These are phyloP conservation scores for Gossypium anomalum DNA, from an alignment of 345 rosid genomes.

Conservation along the genomic window DNA sequence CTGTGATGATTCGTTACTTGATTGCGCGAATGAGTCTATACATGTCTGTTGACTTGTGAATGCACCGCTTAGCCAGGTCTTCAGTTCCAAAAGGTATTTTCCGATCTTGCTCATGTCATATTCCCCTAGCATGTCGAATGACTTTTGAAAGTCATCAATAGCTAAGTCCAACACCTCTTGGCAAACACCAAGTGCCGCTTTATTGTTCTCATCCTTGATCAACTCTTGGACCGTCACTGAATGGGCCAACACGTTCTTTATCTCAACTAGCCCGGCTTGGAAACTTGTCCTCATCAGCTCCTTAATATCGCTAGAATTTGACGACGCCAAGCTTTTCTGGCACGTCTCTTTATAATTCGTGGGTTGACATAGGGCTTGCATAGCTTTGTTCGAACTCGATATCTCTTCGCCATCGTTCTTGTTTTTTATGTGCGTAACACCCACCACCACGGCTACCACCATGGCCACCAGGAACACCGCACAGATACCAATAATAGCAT, in stretches of 20 bases:
- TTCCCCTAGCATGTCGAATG: not conserved
- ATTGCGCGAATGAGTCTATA: not conserved
- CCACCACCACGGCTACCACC: slow-evolving; percentile 52
- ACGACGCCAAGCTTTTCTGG: slow-evolving; percentile 18
- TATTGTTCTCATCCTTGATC: not conserved
- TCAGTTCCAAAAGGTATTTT: not conserved
- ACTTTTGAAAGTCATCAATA: not conserved
- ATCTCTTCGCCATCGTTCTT: not conserved
- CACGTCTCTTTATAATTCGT: slow-evolving; percentile 58
- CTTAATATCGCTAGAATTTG: slow-evolving; percentile 15
- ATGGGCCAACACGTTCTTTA: not conserved
- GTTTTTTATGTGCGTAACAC: not conserved
- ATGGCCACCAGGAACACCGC: slow-evolving; percentile 54
- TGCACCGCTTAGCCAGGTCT: not conserved
- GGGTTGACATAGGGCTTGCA: slow-evolving; percentile 54
- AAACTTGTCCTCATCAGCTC: slow-evolving; percentile 55
- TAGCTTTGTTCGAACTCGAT: not conserved
- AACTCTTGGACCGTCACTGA: not conserved
- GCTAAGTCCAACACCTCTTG: not conserved
- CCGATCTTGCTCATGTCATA: not conserved
- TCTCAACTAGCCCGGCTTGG: slow-evolving; percentile 31
- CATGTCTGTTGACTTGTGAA: not conserved
- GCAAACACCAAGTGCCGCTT: not conserved
- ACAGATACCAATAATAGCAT: slow-evolving; percentile 39
- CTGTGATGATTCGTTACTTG: not conserved